Evolutionary conservation across 495 filamentous ascomycete genomes (phyloP).

Genomic region (Xylaria intraflava): DNA sequence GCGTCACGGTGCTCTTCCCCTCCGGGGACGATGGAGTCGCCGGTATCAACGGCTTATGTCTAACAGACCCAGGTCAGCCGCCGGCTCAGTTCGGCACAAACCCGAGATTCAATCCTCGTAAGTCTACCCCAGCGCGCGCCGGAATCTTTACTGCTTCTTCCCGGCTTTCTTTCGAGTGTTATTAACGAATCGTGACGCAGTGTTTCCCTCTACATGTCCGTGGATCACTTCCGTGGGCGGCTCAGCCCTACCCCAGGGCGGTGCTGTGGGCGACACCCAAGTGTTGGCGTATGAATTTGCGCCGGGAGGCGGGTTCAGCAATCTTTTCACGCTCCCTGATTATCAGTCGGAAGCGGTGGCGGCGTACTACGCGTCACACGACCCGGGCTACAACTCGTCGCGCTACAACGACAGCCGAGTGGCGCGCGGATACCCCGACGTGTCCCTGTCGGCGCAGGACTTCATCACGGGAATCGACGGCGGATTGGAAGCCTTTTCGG

Average conservation of each 20-base stretch:
- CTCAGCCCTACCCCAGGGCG: slow-evolving; percentile 28
- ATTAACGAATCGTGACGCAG: neutral
- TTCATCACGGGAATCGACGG: slow-evolving; percentile 10
- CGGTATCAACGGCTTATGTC: slow-evolving; percentile 10
- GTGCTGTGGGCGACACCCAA: slow-evolving; percentile 29
- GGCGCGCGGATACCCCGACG: slow-evolving; percentile 15
- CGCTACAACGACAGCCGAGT: slow-evolving; percentile 13
- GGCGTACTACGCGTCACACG: neutral
- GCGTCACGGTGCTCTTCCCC: slow-evolving; percentile 33
- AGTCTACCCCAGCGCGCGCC: neutral
- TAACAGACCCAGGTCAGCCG: slow-evolving; percentile 8
- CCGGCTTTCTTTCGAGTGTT: neutral
- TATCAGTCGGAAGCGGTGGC: neutral
- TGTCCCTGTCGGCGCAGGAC: slow-evolving; percentile 5
- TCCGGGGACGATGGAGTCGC: slow-evolving; percentile 41
- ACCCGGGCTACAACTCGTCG: slow-evolving; percentile 8
- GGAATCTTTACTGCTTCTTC: neutral
- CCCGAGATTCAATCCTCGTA: slow-evolving; percentile 17
- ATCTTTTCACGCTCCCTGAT: slow-evolving; percentile 33
- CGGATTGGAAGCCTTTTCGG: slow-evolving; percentile 1
- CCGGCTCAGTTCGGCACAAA: neutral
- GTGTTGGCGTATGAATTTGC: slow-evolving; percentile 24
- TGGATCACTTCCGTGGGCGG: slow-evolving; percentile 41
- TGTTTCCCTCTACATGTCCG: slow-evolving; percentile 36
- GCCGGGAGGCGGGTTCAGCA: slow-evolving; percentile 44